These are phyloP conservation scores for Prunus persica DNA, from an alignment of 306 rosid species.

Conservation along the genomic window DNA sequence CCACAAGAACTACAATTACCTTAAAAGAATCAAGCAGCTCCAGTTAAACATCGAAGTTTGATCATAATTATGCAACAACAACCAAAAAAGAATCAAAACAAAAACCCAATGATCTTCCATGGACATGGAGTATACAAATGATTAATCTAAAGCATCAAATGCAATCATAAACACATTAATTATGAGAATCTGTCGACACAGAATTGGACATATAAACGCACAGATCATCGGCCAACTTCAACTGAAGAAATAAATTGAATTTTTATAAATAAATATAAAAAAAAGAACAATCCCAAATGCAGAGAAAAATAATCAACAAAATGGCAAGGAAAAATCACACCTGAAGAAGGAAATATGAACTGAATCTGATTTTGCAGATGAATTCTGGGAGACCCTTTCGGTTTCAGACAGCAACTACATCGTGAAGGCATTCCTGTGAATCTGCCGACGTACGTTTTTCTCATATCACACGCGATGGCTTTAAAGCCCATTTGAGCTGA, in stretches of 20 bases:
- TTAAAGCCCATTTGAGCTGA: constrained; percentile 28
- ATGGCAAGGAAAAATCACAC: constrained; percentile 22
- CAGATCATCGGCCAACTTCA: constrained; percentile 3
- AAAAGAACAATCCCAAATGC: background rate
- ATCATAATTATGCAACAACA: background rate
- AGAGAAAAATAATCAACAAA: background rate
- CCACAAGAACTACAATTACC: background rate
- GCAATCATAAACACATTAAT: background rate
- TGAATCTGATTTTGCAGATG: constrained; percentile 32
- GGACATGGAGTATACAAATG: background rate
- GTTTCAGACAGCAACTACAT: constrained; percentile 39
- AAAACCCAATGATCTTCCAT: background rate
- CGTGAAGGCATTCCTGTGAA: constrained; percentile 51
- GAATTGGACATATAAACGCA: constrained; percentile 3
- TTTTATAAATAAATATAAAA: too few relatives aligned
- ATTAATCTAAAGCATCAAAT: background rate
- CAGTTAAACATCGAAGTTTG: background rate
- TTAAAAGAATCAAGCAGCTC: background rate
- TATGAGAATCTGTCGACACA: background rate
- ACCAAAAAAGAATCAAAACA: background rate
- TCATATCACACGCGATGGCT: constrained; percentile 54
- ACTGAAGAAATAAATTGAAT: background rate
- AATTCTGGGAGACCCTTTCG: constrained; percentile 37
- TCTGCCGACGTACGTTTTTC: constrained; percentile 37
- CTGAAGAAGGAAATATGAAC: constrained; percentile 66